A percentile compares a stretch with the other conserved stretches of the same genome.
Evolutionary conservation across 2,329 filamentous ascomycete genomes (phyloP).

Genomic region (Stachybotrys elegans): DNA sequence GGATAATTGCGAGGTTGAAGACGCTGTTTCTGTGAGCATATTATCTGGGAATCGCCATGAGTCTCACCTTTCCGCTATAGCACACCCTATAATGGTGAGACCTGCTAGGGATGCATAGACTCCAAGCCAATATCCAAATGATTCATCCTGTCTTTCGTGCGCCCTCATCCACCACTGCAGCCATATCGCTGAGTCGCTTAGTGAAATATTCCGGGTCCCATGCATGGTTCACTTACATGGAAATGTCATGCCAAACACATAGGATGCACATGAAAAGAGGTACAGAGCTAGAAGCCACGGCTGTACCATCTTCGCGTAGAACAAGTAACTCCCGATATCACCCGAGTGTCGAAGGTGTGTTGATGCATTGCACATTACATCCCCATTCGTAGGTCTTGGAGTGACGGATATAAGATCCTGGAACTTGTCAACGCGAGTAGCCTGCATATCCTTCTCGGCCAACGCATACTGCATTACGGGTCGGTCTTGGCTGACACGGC

Average conservation of each 20-base stretch:
- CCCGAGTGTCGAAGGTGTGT: conserved; percentile 6
- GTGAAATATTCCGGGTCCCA: neutral
- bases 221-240: conserved; percentile 10
- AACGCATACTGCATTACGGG: too few relatives aligned
- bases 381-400: too few relatives aligned
- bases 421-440: too few relatives aligned
- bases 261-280: conserved; percentile 11
- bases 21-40: neutral
- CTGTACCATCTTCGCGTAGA: conserved; percentile 13
- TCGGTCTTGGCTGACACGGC: too few relatives aligned
- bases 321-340: conserved; percentile 12
- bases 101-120: conserved; percentile 12
- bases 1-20: neutral
- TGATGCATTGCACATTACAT: too few relatives aligned
- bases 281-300: conserved; percentile 10
- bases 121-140: conserved; percentile 15
- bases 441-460: too few relatives aligned
- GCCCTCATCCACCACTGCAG: conserved; percentile 18
- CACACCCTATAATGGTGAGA: conserved; percentile 11
- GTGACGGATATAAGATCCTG: too few relatives aligned
- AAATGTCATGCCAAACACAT: conserved; percentile 15
- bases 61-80: conserved; percentile 9
- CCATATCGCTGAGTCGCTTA: conserved; percentile 13
- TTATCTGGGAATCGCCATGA: neutral
- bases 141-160: conserved; percentile 10